A percentile compares a stretch with the other conserved stretches of the same genome.
Conservation (phyloP, 768 basidiomycete species). For the Chiua virens region DNA sequence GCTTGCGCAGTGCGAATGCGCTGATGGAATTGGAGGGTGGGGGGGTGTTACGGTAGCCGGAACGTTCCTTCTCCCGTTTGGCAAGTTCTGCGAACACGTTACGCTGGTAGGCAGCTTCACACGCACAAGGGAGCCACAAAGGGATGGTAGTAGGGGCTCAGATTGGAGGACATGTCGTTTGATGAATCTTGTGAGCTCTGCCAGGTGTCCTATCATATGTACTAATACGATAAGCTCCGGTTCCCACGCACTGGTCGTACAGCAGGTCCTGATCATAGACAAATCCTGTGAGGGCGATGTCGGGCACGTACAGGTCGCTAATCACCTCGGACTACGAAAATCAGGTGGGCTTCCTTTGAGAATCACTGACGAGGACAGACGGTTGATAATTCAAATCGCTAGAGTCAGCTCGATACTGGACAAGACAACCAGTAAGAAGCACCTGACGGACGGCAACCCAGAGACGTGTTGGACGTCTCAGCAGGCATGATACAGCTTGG, state of each 20-base stretch:
- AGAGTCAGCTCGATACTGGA: constrained; percentile 83
- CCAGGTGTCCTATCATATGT: background rate
- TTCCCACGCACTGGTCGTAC: constrained; percentile 20
- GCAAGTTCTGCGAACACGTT: constrained; percentile 36
- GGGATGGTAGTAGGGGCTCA: constrained; percentile 4
- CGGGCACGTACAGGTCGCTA: constrained; percentile 18
- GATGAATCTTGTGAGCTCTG: background rate
- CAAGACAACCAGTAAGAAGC: constrained; percentile 69
- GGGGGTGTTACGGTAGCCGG: constrained; percentile 26
- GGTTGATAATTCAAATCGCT: constrained; percentile 4
- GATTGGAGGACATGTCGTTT: constrained; percentile 10
- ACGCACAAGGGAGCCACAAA: constrained; percentile 16
- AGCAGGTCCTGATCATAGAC: background rate
- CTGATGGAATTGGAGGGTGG: constrained; percentile 10
- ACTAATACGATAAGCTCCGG: too few species aligned
- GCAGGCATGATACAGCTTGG: constrained; percentile 46
- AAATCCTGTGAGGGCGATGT: constrained; percentile 18
- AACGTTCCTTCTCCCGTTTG: constrained; percentile 39
- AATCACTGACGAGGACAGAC: constrained; percentile 19
- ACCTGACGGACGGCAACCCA: constrained; percentile 65
- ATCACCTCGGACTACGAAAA: constrained; percentile 24
- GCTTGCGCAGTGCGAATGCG: constrained; percentile 3
- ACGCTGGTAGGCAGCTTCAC: constrained; percentile 14
- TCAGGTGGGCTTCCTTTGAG: constrained; percentile 40
- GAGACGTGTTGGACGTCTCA: constrained; percentile 88